Evolutionary conservation across 2,329 filamentous ascomycete species (phyloP).

Genomic region (Botrytis fabae): DNA sequence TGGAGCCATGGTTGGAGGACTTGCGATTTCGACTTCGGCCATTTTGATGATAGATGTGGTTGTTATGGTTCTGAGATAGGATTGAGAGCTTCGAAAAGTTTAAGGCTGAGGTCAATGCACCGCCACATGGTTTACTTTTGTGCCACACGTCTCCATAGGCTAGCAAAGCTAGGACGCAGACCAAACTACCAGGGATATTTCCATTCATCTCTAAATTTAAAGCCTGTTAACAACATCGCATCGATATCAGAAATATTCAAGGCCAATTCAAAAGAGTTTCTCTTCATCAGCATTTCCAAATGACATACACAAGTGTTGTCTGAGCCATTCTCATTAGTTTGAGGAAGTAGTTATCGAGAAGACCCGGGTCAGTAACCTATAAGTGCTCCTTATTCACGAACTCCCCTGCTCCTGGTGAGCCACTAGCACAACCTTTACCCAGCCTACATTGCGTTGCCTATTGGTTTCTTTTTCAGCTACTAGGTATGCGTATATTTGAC

Average conservation of each 20-base stretch:
- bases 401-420: background rate
- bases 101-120: slow-evolving; percentile 24
- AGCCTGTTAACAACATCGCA: background rate
- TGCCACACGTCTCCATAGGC: slow-evolving; percentile 1
- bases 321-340: background rate
- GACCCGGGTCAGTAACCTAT: background rate
- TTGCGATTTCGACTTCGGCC: slow-evolving; percentile 36
- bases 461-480: background rate
- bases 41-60: slow-evolving; percentile 27
- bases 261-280: no score
- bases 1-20: slow-evolving; percentile 30
- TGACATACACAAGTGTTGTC: no score
- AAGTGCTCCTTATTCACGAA: background rate
- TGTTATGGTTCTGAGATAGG: slow-evolving; percentile 17
- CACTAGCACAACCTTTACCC: background rate
- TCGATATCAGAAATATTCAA: background rate
- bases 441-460: background rate
- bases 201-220: background rate
- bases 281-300: background rate
- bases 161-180: background rate
- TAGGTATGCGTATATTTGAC: background rate
- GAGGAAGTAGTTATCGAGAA: no score
- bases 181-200: background rate
- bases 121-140: background rate
- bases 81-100: slow-evolving; percentile 17